Evolutionary conservation across 2,329 filamentous ascomycete species (phyloP).

Genomic region (Trichoderma sp.): DNA sequence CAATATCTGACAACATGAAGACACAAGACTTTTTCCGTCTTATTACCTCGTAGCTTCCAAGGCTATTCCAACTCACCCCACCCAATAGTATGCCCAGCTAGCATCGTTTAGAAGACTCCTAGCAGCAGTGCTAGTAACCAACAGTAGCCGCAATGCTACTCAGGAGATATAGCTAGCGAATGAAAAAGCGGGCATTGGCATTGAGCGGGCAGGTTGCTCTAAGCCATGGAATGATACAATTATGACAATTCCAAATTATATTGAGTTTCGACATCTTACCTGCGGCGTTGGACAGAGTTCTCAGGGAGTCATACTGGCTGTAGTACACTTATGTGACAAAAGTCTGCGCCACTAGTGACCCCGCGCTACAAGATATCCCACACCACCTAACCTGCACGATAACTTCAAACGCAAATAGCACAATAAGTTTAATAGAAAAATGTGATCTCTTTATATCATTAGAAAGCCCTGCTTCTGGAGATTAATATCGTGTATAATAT

Average conservation of each 20-base stretch:
- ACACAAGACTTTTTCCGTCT: not conserved
- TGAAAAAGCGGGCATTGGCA: not conserved
- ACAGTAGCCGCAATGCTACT: not conserved
- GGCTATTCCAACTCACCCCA: not conserved
- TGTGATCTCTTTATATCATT: too few relatives aligned
- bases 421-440: too few relatives aligned
- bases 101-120: not conserved
- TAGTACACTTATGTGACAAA: too few relatives aligned
- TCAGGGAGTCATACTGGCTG: not conserved
- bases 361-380: too few relatives aligned
- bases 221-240: not conserved
- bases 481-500: too few relatives aligned
- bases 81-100: not conserved
- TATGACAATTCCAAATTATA: not conserved
- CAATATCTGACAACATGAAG: not conserved
- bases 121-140: not conserved
- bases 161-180: not conserved
- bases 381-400: too few relatives aligned
- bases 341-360: too few relatives aligned
- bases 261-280: not conserved
- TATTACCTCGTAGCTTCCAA: not conserved
- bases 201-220: not conserved
- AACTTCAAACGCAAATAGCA: too few relatives aligned
- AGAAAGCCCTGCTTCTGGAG: too few relatives aligned
- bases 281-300: not conserved